phyloP scores from a whole-genome alignment of 352 stramenopile genomes.

The Detonula confervacea region DNA sequence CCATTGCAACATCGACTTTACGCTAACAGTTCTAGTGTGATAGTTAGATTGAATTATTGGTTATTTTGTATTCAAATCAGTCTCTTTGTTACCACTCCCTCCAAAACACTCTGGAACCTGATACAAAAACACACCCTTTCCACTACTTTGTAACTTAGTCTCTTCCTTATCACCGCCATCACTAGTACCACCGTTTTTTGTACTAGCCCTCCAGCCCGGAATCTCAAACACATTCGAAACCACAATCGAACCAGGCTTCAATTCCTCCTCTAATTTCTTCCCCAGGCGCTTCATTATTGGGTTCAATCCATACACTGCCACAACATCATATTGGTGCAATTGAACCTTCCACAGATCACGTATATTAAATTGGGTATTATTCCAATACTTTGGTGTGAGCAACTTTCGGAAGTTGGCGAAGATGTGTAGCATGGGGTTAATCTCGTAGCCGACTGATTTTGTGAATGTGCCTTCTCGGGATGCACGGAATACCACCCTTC shows the following conservation, averaged over 20 bases:
- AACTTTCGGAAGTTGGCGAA: constrained; percentile 44
- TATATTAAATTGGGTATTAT: constrained; percentile 48
- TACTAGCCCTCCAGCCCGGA: constrained; percentile 52
- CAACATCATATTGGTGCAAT: constrained; percentile 55
- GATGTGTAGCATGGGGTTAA: constrained; percentile 56
- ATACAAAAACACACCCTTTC: constrained; percentile 43
- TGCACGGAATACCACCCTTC: constrained; percentile 64
- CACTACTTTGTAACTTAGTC: too few relatives aligned
- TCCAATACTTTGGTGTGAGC: constrained; percentile 54
- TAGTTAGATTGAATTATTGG: too few relatives aligned
- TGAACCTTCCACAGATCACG: constrained; percentile 61
- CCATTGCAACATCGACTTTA: too few relatives aligned
- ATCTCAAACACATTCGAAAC: constrained; percentile 72
- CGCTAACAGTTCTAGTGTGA: too few relatives aligned
- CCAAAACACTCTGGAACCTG: constrained; percentile 39
- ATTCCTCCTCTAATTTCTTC: constrained; percentile 59
- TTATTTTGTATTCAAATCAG: too few relatives aligned
- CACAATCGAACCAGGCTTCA: constrained; percentile 59
- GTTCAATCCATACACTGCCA: constrained; percentile 65
- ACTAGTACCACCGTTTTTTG: too few relatives aligned
- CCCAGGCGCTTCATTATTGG: constrained; percentile 68
- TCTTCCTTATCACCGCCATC: too few relatives aligned
- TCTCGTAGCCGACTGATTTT: constrained; percentile 61
- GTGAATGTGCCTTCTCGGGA: constrained; percentile 55
- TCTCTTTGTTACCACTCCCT: too few relatives aligned